Evolutionary conservation across 176 grass and related monocot species (phyloP), one percentile per base, ranked within the genome.

Genomic region (Urochloa ruziziensis): DNA sequence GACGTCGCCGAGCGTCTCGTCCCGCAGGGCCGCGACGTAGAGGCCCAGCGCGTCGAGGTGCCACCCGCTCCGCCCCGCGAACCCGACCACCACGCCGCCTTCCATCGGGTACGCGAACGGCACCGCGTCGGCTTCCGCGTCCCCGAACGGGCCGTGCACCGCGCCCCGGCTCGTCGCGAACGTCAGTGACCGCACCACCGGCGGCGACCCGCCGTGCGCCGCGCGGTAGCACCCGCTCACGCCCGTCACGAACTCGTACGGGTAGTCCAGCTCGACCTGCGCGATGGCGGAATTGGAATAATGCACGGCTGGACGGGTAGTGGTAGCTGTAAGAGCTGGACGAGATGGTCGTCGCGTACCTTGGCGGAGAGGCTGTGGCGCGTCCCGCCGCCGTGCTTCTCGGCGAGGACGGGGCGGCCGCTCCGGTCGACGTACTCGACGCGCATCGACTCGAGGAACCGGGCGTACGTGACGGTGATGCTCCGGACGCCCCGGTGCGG

Each of bases 1-100:
- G 14, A 61, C 73, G 33, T 73, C 54, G 75, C 66, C 23, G 52
- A 83, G 53, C 40, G 68, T 86, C 73, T 51, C 28, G 0, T 27
- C 18, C 2, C 62, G 85, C 21, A 80, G 68, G 28, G 85, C 75
- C 9, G 89, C 74, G 5, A 88, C 47, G 54, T 76, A 14, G 36
- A 81, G 83, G 36, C 85, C 82, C 27, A 91, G 44, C 21, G 86
- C 77, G 75, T 91, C 86, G 52, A 91, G 58, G 82, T 87, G 78
- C 90, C 82, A 91, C 7, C 86, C 67, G 37, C 82, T 72, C 63
- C 82, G 18, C 3, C 82, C 86, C 7, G 25, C 59, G 77, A 91
- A 91, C 5, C 90, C 90, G 27, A 91, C 82, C 21, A 85, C 74
- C 57, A 73, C 83, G 36, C 85, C 85, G 2, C 75, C 78, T 7